Evolutionary conservation across 148 eudicot genomes (phyloP).

Genomic region (Rhododendron henanense): DNA sequence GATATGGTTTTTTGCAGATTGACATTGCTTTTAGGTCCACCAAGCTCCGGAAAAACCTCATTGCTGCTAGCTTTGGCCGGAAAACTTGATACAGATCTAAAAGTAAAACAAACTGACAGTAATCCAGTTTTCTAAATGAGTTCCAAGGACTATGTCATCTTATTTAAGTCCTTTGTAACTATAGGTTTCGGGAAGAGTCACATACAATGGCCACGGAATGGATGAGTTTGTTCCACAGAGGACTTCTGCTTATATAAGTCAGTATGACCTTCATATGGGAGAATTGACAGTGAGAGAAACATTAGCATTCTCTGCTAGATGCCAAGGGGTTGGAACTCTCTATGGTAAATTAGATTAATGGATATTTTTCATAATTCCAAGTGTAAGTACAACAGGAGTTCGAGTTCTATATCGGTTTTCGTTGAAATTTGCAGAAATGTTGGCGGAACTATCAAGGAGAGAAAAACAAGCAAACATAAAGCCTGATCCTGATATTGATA

Average conservation of each 20-base stretch:
- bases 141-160: background rate
- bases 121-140: background rate
- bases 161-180: background rate
- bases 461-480: conserved; percentile 51
- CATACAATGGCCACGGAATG: conserved; percentile 57
- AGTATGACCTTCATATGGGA: conserved; percentile 57
- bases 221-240: conserved; percentile 63
- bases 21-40: conserved; percentile 44
- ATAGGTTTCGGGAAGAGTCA: conserved; percentile 50
- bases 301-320: conserved; percentile 55
- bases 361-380: background rate
- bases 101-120: conserved; percentile 26
- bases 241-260: conserved; percentile 61
- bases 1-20: conserved; percentile 38
- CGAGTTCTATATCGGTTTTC: background rate
- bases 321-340: conserved; percentile 63
- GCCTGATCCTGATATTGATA: conserved; percentile 60
- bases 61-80: conserved; percentile 80
- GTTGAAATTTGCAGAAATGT: background rate
- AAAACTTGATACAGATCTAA: conserved; percentile 58
- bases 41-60: conserved; percentile 85
- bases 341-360: conserved; percentile 30
- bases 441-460: background rate
- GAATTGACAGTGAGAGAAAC: conserved; percentile 75
- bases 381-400: background rate